Conservation (phyloP, 1,139 yeast genomes). For the Blastobotrys ciferrii region DNA sequence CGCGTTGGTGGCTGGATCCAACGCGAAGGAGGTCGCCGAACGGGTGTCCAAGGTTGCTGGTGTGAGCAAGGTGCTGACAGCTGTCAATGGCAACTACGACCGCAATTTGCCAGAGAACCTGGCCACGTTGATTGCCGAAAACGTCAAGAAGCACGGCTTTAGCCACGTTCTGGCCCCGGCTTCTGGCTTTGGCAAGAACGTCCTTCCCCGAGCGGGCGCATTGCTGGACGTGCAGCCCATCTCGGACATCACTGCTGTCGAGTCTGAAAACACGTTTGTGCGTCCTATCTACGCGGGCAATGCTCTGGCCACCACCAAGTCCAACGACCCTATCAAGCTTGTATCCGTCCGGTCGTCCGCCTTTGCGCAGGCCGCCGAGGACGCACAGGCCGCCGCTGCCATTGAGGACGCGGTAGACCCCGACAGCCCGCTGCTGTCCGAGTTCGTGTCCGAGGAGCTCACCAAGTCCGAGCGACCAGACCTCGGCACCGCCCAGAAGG, state of each 20-base stretch:
- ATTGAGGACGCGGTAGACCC: conserved; percentile 52
- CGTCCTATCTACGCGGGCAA: conserved; percentile 98
- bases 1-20: conserved; percentile 42
- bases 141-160: conserved; percentile 42
- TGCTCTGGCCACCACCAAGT: conserved; percentile 78
- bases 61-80: conserved; percentile 40
- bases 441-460: conserved; percentile 71
- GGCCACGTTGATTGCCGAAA: conserved; percentile 42
- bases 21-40: conserved; percentile 37
- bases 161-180: conserved; percentile 81
- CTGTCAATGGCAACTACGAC: conserved; percentile 40
- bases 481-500: conserved; percentile 72
- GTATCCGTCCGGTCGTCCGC: conserved; percentile 84
- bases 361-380: conserved; percentile 55
- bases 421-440: conserved; percentile 34
- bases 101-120: conserved; percentile 40
- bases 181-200: conserved; percentile 81
- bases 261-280: conserved; percentile 67
- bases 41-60: conserved; percentile 38
- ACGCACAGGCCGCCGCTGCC: conserved; percentile 43
- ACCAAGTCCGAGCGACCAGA: conserved; percentile 87
- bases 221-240: conserved; percentile 83
- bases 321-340: conserved; percentile 62
- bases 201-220: conserved; percentile 86
- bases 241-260: conserved; percentile 72